Percentiles rank a stretch among this genome's conserved stretches.
Evolutionary conservation across 1,284 basidiomycete species (phyloP).

Genomic region (Sparassis latifolia): DNA sequence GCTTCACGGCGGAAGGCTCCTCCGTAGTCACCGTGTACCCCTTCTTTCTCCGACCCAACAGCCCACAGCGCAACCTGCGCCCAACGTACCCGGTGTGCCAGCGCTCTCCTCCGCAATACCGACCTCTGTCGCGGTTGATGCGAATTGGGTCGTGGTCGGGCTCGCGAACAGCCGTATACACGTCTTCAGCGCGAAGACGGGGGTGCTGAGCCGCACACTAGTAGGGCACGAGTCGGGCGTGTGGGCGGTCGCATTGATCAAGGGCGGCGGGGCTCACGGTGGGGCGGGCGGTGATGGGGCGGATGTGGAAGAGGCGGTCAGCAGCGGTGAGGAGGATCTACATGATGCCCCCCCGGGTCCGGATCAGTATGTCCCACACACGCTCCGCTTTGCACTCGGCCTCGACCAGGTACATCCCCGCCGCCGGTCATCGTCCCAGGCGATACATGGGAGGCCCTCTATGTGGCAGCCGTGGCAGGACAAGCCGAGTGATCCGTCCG

Average conservation of each 20-base stretch:
- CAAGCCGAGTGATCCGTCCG: conserved; percentile 57
- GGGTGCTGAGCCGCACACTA: conserved; percentile 73
- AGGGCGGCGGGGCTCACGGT: conserved; percentile 22
- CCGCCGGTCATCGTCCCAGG: conserved; percentile 2
- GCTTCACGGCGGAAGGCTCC: conserved; percentile 73
- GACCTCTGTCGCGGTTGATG: conserved; percentile 84
- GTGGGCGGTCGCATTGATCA: conserved; percentile 83
- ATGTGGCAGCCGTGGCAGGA: conserved; percentile 19
- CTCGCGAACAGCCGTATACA: conserved; percentile 87
- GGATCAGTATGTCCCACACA: conserved; percentile 24
- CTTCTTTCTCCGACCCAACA: conserved; percentile 14
- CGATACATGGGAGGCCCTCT: conserved; percentile 6
- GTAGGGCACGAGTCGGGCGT: conserved; percentile 87
- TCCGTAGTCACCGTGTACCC: conserved; percentile 68
- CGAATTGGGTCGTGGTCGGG: conserved; percentile 84
- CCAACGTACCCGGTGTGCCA: conserved; percentile 9
- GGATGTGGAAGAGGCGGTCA: conserved; percentile 5
- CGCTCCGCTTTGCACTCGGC: conserved; percentile 28
- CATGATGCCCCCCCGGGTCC: conserved; percentile 11
- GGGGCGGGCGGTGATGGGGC: conserved; percentile 1
- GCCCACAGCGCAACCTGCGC: conserved; percentile 10
- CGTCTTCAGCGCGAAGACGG: conserved; percentile 80
- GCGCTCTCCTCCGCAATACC: conserved; percentile 25
- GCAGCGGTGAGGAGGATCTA: conserved; percentile 14
- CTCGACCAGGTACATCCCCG: conserved; percentile 20